Percentiles rank a stretch among this genome's conserved stretches.
These are phyloP conservation scores for Camellia oleifera DNA, from an alignment of 179 eudicot genomes.

Conservation along the genomic window DNA sequence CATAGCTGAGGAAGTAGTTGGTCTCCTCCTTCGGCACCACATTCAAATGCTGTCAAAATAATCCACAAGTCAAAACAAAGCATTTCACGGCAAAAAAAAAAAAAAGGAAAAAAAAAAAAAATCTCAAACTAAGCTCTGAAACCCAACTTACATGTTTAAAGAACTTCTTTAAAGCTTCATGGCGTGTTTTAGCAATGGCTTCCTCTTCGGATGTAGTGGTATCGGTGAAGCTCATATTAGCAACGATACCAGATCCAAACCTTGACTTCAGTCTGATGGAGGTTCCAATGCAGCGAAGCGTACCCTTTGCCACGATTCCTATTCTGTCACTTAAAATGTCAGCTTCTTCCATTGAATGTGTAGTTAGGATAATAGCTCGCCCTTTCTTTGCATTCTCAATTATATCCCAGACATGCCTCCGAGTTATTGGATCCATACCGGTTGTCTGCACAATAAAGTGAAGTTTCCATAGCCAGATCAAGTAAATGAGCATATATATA, in stretches of 20 bases:
- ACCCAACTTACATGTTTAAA: constrained; percentile 54
- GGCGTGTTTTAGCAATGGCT: constrained; percentile 24
- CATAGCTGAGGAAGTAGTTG: constrained; percentile 70
- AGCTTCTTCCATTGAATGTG: constrained; percentile 99
- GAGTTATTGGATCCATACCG: constrained; percentile 94
- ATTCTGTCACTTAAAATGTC: constrained; percentile 88
- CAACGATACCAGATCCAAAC: constrained; percentile 85
- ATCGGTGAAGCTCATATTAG: constrained; percentile 67
- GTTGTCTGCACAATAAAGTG: constrained; percentile 55
- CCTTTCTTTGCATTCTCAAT: constrained; percentile 86
- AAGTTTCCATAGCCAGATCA: constrained; percentile 2
- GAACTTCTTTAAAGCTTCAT: constrained; percentile 64
- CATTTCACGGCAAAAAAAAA: background rate
- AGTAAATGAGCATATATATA: background rate
- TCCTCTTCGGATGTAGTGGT: constrained; percentile 34
- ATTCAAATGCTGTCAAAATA: constrained; percentile 58
- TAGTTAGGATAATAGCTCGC: constrained; percentile 77
- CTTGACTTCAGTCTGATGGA: constrained; percentile 81
- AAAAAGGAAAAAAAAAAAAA: background rate
- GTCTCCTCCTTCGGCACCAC: constrained; percentile 83
- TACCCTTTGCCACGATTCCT: constrained; percentile 93
- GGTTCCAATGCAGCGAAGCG: constrained; percentile 91
- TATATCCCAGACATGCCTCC: constrained; percentile 95
- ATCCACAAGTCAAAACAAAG: constrained; percentile 14
- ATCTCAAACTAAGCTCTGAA: background rate